Evolutionary conservation across 176 grass and related monocot species (phyloP).

Genomic region (Juncus inflexus): DNA sequence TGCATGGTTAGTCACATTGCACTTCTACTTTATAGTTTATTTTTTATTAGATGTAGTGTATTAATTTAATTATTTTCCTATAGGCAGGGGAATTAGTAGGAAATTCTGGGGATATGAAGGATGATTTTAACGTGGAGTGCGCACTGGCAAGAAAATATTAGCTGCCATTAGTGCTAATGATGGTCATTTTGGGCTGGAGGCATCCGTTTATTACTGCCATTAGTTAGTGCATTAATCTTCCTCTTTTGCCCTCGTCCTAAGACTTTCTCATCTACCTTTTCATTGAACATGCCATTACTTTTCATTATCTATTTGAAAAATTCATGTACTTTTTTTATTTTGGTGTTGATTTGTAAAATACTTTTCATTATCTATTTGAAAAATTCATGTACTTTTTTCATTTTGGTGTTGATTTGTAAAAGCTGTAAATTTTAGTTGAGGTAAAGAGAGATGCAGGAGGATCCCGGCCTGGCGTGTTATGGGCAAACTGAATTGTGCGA

Average conservation of each 20-base stretch:
- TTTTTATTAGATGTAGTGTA: not conserved
- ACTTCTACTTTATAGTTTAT: not conserved
- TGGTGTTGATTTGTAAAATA: conserved; percentile 16
- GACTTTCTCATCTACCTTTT: conserved; percentile 71
- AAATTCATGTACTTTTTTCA: not conserved
- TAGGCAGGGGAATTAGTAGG: not conserved
- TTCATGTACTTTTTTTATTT: not conserved
- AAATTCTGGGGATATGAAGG: conserved; percentile 33
- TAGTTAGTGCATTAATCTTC: conserved; percentile 59
- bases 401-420: conserved; percentile 20
- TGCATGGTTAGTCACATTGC: conserved; percentile 43
- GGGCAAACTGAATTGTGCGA: conserved; percentile 47
- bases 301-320: not conserved
- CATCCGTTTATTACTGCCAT: conserved; percentile 45
- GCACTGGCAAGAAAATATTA: conserved; percentile 57
- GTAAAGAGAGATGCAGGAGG: conserved; percentile 46
- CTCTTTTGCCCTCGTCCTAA: conserved; percentile 70
- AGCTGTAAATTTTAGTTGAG: conserved; percentile 46
- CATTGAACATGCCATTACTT: conserved; percentile 65
- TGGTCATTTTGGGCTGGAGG: conserved; percentile 54
- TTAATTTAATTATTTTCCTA: conserved; percentile 1
- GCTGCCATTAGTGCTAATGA: conserved; percentile 52
- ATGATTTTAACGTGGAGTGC: conserved; percentile 40
- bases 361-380: not conserved
- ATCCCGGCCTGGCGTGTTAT: conserved; percentile 71